Percentiles rank a stretch among this genome's conserved stretches.
Evolutionary conservation across 2,329 filamentous ascomycete species (phyloP).

Genomic region (Monilinia fructigena): DNA sequence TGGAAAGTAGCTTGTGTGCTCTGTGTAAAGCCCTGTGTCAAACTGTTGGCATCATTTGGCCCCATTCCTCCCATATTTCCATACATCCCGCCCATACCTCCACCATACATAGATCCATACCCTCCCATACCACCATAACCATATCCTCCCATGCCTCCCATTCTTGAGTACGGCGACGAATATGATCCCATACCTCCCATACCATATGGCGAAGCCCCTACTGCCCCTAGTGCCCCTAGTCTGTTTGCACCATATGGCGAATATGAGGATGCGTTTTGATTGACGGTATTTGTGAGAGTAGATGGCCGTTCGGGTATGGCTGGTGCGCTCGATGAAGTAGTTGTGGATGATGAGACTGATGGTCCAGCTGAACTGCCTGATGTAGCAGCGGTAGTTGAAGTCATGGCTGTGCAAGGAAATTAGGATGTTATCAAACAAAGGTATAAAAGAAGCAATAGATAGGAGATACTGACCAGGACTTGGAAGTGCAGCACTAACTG

Average conservation of each 20-base stretch:
- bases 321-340: constrained; percentile 50
- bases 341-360: constrained; percentile 45
- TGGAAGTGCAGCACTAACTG: constrained; percentile 33
- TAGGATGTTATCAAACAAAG: constrained; percentile 24
- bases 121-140: constrained; percentile 44
- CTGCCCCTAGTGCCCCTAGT: constrained; percentile 59
- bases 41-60: constrained; percentile 85
- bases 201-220: constrained; percentile 41
- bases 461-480: constrained; percentile 35
- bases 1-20: constrained; percentile 97
- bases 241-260: constrained; percentile 60
- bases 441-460: constrained; percentile 7
- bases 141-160: constrained; percentile 37
- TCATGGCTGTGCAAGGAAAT: constrained; percentile 37
- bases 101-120: constrained; percentile 43
- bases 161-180: constrained; percentile 36
- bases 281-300: constrained; percentile 74
- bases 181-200: constrained; percentile 45
- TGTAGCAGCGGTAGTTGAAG: constrained; percentile 37
- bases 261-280: constrained; percentile 84
- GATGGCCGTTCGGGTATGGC: constrained; percentile 78
- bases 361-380: constrained; percentile 43
- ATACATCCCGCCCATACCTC: constrained; percentile 41
- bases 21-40: constrained; percentile 93
- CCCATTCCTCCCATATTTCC: constrained; percentile 53